Percentiles rank a stretch among this genome's conserved stretches.
Conservation (phyloP, 2,329 filamentous ascomycete genomes). For the Annulohypoxylon truncatum region DNA sequence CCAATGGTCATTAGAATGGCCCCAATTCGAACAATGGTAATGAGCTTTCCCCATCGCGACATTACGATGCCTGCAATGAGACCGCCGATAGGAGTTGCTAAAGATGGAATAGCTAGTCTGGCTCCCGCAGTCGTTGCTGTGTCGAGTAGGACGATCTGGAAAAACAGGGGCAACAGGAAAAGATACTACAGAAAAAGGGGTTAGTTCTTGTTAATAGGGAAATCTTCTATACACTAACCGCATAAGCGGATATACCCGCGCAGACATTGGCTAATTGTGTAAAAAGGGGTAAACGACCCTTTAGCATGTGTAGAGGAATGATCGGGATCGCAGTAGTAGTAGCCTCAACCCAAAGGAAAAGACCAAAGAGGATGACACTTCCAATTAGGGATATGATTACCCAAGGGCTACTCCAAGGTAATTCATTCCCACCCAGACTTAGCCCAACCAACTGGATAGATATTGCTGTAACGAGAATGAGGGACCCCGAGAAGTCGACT, state of each 20-base stretch:
- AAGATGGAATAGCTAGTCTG: slow-evolving; percentile 71
- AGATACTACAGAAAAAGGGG: slow-evolving; percentile 60
- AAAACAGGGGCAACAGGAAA: slow-evolving; percentile 78
- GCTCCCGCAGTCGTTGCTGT: slow-evolving; percentile 72
- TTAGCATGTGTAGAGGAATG: slow-evolving; percentile 67
- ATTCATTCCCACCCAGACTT: slow-evolving; percentile 66
- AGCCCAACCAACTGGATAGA: slow-evolving; percentile 67
- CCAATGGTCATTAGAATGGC: slow-evolving; percentile 64
- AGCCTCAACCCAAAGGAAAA: slow-evolving; percentile 63
- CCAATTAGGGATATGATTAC: slow-evolving; percentile 59
- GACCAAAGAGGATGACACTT: slow-evolving; percentile 56
- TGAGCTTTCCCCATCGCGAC: slow-evolving; percentile 65
- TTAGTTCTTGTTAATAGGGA: background rate
- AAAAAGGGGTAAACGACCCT: slow-evolving; percentile 64
- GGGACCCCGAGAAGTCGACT: slow-evolving; percentile 68
- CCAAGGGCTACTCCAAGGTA: slow-evolving; percentile 62
- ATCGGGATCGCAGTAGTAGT: slow-evolving; percentile 63
- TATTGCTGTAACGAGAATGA: slow-evolving; percentile 68
- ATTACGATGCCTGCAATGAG: slow-evolving; percentile 69
- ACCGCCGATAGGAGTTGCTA: slow-evolving; percentile 68
- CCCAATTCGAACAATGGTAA: slow-evolving; percentile 63
- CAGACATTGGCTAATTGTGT: slow-evolving; percentile 70
- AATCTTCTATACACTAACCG: slow-evolving; percentile 57
- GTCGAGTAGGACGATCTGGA: slow-evolving; percentile 73
- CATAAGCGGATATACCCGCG: slow-evolving; percentile 70